Conservation (phyloP, 306 rosid genomes). For the Rubus idaeus region DNA sequence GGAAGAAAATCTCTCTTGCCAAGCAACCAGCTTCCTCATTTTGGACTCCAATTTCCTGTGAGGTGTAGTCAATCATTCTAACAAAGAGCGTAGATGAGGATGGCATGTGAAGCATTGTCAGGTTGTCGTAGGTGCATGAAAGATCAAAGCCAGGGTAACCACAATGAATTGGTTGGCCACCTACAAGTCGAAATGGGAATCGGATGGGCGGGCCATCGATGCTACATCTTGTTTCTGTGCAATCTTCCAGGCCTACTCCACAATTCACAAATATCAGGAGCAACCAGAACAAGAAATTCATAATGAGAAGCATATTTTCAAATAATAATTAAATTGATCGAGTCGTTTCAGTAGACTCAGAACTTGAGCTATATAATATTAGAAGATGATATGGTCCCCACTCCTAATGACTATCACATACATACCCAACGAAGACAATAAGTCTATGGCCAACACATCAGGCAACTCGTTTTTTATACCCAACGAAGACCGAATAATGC, state of each 20-base stretch:
- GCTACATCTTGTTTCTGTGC: constrained; percentile 21
- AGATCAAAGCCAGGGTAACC: constrained; percentile 45
- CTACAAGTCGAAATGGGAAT: constrained; percentile 44
- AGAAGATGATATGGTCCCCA: no score
- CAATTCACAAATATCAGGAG: neutral
- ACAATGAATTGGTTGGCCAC: neutral
- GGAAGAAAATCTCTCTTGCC: neutral
- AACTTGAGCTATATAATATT: no score
- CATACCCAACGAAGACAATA: no score
- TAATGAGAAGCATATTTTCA: neutral
- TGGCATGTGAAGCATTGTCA: constrained; percentile 28
- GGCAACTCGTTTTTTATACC: no score
- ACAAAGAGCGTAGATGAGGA: neutral
- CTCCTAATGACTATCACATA: no score
- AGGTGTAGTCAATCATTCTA: neutral
- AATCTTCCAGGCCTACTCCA: constrained; percentile 7
- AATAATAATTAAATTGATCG: no score
- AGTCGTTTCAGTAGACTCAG: no score
- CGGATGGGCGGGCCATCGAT: neutral
- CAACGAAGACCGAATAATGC: no score
- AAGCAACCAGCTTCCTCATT: neutral
- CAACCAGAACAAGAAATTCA: neutral
- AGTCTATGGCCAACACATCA: no score
- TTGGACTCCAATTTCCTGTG: neutral
- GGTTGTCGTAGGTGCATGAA: constrained; percentile 18